phyloP scores from a whole-genome alignment of 2,329 filamentous ascomycete species.

The Colletotrichum viniferum region DNA sequence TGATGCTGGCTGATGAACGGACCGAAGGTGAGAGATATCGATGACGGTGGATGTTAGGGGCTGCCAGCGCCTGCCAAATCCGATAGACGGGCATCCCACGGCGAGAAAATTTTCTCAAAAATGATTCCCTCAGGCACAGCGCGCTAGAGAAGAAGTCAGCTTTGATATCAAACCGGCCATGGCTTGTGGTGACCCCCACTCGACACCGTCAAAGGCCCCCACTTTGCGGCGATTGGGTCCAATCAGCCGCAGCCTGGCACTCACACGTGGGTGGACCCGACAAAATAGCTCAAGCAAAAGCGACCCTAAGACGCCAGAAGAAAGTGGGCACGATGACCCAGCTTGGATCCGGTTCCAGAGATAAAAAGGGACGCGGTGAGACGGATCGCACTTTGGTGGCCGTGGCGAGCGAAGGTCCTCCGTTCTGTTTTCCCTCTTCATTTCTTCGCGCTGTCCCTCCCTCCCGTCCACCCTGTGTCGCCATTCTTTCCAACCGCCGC shows the following conservation, averaged over 20 bases:
- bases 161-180: constrained; percentile 22
- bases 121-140: constrained; percentile 12
- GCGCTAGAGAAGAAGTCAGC: constrained; percentile 1
- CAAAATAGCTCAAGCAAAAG: constrained; percentile 12
- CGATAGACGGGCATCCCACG: neutral
- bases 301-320: neutral
- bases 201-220: constrained; percentile 14
- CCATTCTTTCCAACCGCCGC: neutral
- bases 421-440: neutral
- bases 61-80: neutral
- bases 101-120: constrained; percentile 8
- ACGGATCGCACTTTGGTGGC: neutral
- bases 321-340: constrained; percentile 15
- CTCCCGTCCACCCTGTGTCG: neutral
- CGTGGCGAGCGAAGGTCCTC: neutral
- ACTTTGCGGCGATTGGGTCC: constrained; percentile 14
- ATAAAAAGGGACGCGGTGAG: constrained; percentile 20
- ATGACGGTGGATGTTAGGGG: neutral
- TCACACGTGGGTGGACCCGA: constrained; percentile 25
- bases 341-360: constrained; percentile 9
- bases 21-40: neutral
- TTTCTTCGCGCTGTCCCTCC: neutral
- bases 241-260: constrained; percentile 18
- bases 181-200: constrained; percentile 24
- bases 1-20: neutral